Evolutionary conservation across 768 basidiomycete genomes (phyloP).

Genomic region (Xerocomellus intermedius): DNA sequence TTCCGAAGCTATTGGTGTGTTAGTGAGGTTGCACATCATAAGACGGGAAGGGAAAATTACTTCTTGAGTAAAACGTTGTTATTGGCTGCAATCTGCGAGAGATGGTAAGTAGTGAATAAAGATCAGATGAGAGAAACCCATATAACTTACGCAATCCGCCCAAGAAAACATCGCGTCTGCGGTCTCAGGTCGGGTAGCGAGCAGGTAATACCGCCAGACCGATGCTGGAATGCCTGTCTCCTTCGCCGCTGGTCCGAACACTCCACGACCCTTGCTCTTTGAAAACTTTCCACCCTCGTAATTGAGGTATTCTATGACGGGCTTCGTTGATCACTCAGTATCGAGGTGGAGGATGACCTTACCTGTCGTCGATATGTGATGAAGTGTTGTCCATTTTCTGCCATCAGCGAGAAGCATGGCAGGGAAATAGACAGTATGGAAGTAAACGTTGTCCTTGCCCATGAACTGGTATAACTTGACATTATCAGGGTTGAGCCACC

Average conservation of each 20-base stretch:
- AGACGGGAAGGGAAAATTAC: conserved; percentile 38
- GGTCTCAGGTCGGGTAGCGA: conserved; percentile 90
- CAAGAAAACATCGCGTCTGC: conserved; percentile 96
- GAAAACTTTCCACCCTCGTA: conserved; percentile 99
- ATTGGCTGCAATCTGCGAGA: conserved; percentile 75
- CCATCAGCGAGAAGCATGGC: conserved; percentile 87
- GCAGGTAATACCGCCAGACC: conserved; percentile 96
- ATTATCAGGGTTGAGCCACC: conserved; percentile 94
- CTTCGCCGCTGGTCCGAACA: conserved; percentile 92
- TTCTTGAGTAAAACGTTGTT: conserved; percentile 95
- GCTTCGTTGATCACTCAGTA: background rate
- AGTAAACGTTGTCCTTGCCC: conserved; percentile 99
- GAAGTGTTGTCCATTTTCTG: conserved; percentile 88
- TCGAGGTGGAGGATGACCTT: conserved; percentile 15
- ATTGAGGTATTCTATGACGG: conserved; percentile 81
- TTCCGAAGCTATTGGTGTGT: conserved; percentile 69
- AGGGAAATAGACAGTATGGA: conserved; percentile 96
- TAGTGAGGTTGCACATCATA: background rate
- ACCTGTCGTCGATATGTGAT: conserved; percentile 96
- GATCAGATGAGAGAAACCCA: background rate
- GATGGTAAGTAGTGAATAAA: background rate
- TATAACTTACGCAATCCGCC: conserved; percentile 79
- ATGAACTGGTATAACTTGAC: conserved; percentile 97
- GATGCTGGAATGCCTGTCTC: conserved; percentile 92
- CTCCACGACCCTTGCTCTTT: conserved; percentile 94